Percentiles rank a stretch among this genome's conserved stretches.
phyloP scores from a whole-genome alignment of 2,329 filamentous ascomycete genomes.

The Fusarium sp. region DNA sequence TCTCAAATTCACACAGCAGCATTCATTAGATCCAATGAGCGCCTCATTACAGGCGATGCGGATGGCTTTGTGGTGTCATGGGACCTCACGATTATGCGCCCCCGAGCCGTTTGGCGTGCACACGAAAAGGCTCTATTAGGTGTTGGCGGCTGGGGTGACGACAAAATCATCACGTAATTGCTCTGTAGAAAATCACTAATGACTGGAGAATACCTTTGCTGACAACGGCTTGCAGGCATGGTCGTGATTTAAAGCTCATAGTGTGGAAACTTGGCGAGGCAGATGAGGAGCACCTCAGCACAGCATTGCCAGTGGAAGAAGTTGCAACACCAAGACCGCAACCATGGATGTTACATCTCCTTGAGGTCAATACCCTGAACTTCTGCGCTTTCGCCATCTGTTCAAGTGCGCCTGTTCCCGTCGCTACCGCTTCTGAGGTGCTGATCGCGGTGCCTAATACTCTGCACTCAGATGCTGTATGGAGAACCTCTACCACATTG shows the following conservation, averaged over 20 bases:
- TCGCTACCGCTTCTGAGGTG: conserved; percentile 53
- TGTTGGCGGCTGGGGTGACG: conserved; percentile 74
- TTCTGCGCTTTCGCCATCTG: conserved; percentile 86
- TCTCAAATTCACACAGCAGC: conserved; percentile 79
- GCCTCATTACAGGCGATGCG: conserved; percentile 86
- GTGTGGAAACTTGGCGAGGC: conserved; percentile 78
- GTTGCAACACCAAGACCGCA: conserved; percentile 60
- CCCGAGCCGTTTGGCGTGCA: conserved; percentile 85
- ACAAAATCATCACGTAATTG: conserved; percentile 82
- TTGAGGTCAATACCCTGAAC: conserved; percentile 92
- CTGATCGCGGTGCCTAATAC: conserved; percentile 85
- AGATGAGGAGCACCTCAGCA: conserved; percentile 73
- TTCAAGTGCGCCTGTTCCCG: conserved; percentile 44
- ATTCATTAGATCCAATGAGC: conserved; percentile 77
- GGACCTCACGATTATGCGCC: conserved; percentile 83
- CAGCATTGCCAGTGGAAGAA: conserved; percentile 74
- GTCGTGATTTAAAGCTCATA: conserved; percentile 84
- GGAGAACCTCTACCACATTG: not conserved
- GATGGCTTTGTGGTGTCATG: conserved; percentile 90
- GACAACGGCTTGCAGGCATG: conserved; percentile 69
- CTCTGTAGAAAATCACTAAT: not conserved
- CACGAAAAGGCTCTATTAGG: conserved; percentile 82
- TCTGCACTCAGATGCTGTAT: conserved; percentile 73
- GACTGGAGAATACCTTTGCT: not conserved
- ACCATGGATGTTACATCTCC: conserved; percentile 86